These are phyloP conservation scores for Trichoderma erinaceum DNA, from an alignment of 495 filamentous ascomycete genomes.

Conservation along the genomic window DNA sequence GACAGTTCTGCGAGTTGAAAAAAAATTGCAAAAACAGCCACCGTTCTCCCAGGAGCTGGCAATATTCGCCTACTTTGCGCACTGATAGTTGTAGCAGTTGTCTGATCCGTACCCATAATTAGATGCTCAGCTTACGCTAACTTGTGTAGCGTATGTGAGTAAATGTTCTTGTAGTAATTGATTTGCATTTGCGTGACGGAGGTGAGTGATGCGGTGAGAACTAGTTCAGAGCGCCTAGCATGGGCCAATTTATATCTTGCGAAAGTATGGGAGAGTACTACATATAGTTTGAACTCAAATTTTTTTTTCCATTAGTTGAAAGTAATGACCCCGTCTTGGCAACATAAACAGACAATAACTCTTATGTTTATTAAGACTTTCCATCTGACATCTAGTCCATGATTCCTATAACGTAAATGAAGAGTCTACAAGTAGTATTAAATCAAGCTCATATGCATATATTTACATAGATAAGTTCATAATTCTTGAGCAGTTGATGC, in stretches of 20 bases:
- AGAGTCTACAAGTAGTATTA: no score
- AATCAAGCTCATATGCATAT: no score
- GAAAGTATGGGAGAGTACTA: background rate
- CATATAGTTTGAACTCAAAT: background rate
- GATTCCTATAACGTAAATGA: no score
- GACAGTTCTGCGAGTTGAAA: background rate
- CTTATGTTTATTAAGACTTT: no score
- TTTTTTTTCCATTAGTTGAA: background rate
- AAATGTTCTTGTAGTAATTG: background rate
- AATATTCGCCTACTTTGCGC: background rate
- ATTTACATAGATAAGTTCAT: no score
- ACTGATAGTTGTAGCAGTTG: slow-evolving; percentile 4
- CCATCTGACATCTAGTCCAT: no score
- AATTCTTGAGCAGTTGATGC: no score
- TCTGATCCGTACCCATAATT: background rate
- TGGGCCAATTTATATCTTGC: background rate
- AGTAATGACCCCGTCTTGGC: background rate
- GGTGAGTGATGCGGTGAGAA: background rate
- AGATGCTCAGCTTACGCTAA: background rate
- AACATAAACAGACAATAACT: no score
- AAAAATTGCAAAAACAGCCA: background rate
- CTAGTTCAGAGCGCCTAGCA: background rate
- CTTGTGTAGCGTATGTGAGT: background rate
- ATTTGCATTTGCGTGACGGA: background rate
- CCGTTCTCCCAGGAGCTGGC: background rate